phyloP scores from a whole-genome alignment of 768 basidiomycete genomes.

The Cystofilobasidium ferigula region DNA sequence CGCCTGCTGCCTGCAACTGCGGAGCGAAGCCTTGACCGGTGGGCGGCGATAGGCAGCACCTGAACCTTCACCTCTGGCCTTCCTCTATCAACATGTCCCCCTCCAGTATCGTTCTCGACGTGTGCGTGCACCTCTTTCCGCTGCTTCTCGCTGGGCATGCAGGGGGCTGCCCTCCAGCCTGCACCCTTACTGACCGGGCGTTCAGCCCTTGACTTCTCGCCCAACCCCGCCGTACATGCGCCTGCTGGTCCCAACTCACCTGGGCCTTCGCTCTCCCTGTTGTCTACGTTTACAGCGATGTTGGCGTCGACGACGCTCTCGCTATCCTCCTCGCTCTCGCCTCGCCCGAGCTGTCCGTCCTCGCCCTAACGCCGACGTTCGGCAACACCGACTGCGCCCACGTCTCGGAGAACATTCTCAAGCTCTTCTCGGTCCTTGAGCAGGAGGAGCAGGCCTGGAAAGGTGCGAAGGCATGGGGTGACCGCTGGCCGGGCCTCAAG shows the following conservation, averaged over 20 bases:
- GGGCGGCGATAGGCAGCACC: too few relatives aligned
- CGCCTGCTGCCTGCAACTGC: too few relatives aligned
- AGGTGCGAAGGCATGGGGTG: background rate
- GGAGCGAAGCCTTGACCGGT: too few relatives aligned
- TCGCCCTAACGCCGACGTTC: slow-evolving; percentile 64
- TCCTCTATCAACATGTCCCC: background rate
- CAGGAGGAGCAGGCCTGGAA: slow-evolving; percentile 35
- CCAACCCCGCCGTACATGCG: background rate
- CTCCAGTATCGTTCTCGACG: background rate
- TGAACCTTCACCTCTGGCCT: background rate
- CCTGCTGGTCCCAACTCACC: background rate
- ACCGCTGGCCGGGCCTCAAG: slow-evolving; percentile 18
- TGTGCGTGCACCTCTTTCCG: background rate
- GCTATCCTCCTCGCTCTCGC: slow-evolving; percentile 69
- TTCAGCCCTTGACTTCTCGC: background rate
- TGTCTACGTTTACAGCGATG: slow-evolving; percentile 42
- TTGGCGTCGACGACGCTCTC: slow-evolving; percentile 70
- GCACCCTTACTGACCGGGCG: background rate
- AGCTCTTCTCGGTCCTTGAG: slow-evolving; percentile 58
- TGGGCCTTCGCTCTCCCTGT: background rate
- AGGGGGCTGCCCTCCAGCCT: background rate
- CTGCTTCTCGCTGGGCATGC: background rate
- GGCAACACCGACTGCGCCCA: slow-evolving; percentile 36
- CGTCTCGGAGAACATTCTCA: slow-evolving; percentile 59
- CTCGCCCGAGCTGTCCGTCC: slow-evolving; percentile 70